Conservation (phyloP, 2,329 filamentous ascomycete genomes). For the Arachnomyces sp. region DNA sequence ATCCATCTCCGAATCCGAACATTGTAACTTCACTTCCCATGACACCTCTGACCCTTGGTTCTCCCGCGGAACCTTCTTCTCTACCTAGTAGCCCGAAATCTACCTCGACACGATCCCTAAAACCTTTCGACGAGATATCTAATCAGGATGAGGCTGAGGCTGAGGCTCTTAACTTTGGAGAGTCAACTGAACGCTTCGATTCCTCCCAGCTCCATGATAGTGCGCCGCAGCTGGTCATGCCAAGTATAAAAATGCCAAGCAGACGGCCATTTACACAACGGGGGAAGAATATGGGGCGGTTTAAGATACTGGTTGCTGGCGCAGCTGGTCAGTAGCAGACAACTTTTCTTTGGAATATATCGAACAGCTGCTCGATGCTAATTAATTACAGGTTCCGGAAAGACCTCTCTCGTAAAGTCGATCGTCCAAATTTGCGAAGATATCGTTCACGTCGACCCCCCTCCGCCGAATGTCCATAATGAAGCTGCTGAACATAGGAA, state of each 20-base stretch:
- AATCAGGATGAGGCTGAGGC: conserved; percentile 48
- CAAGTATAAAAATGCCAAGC: conserved; percentile 83
- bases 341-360: conserved; percentile 10
- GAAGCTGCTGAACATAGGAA: conserved; percentile 8
- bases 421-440: conserved; percentile 82
- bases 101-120: conserved; percentile 50
- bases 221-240: conserved; percentile 85
- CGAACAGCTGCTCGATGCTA: too few species aligned
- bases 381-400: conserved; percentile 60
- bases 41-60: conserved; percentile 40
- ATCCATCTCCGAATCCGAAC: conserved; percentile 8
- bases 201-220: conserved; percentile 29
- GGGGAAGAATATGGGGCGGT: conserved; percentile 72
- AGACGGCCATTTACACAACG: conserved; percentile 82
- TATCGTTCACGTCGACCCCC: conserved; percentile 83
- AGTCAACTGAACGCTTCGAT: conserved; percentile 41
- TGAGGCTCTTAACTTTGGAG: conserved; percentile 48
- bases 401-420: conserved; percentile 81
- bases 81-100: conserved; percentile 55
- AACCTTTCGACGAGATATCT: conserved; percentile 51
- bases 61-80: conserved; percentile 42
- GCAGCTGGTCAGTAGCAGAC: conserved; percentile 53
- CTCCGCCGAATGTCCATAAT: conserved; percentile 20
- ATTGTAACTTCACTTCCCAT: conserved; percentile 34
- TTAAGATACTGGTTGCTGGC: conserved; percentile 85